Base-by-base conservation (phyloP, 225 moss, liverwort and hornwort genomes). In the Physcomitrium patens region DNA sequence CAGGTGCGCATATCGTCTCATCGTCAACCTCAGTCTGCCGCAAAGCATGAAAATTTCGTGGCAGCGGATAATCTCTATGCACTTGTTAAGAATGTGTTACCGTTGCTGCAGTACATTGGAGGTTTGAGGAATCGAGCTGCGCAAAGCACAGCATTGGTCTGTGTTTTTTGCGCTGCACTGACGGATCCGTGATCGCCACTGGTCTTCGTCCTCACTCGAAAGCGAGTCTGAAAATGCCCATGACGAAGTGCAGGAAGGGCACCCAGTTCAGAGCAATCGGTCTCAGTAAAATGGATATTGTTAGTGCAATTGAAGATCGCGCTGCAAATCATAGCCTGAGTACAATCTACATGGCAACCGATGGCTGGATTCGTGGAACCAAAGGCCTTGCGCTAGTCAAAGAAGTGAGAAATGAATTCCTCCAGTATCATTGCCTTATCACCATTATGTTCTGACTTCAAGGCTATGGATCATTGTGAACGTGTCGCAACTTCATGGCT, bases 91-190 rank as follows among this genome's bases (percentile, higher is more conserved):
- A 26, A 10, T 62, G 13, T 31, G 37, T 62, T 8, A 13, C 10
- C 37, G 6, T 26, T 27, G 16, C 28, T 67, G 49, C 60, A 87
- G 87, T 91, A 3, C 86, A 91, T 47, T 91, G 90, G 88, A 84
- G 87, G 53, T 88, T 82, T 48, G 90, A 91, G 78, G 87, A 88
- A 69, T 85, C 87, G 0, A 63, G 70, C 7, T 91, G 88, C 60
- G 53, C 70, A 56, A 65, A 75, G 9, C 80, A 80, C 60, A 71
- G 60, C 1, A 43, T 81, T n/a, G 86, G 90, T 12, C 82, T 87
- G 43, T 91, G 90, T 69, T 86, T 91, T 45, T 58, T 77, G n/a
- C 83, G 90, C 61, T 91, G 90, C 64, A 4, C 28, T 6, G 81
- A 88, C 41, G 90, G 90, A 14, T 75, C 79, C 5, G 72, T 86